These are phyloP conservation scores for Saksenaea oblongispora DNA, from an alignment of 371 early-diverging fungal species.

Conservation along the genomic window DNA sequence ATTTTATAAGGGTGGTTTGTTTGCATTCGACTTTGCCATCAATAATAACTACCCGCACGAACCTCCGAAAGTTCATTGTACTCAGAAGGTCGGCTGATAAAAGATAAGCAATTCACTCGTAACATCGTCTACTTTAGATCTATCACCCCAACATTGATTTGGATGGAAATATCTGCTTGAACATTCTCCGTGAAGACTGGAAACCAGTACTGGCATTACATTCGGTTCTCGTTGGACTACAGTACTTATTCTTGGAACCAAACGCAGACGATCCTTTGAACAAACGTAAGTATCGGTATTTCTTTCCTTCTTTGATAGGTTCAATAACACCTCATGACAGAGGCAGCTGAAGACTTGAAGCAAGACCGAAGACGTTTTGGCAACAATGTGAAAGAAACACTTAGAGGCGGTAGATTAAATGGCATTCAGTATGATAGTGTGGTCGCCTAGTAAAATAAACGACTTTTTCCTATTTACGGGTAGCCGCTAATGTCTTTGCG, in stretches of 20 bases:
- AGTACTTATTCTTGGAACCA: constrained; percentile 96
- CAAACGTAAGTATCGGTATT: constrained; percentile 61
- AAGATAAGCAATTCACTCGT: background rate
- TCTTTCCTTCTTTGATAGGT: background rate
- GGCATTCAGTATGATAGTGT: constrained; percentile 68
- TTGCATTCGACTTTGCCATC: constrained; percentile 90
- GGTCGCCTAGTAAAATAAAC: constrained; percentile 23
- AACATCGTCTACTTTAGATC: constrained; percentile 57
- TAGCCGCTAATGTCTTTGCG: no score
- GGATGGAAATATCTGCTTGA: constrained; percentile 98
- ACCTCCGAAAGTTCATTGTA: constrained; percentile 97
- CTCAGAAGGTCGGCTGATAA: constrained; percentile 72
- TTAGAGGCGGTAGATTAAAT: constrained; percentile 70
- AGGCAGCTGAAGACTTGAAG: constrained; percentile 78
- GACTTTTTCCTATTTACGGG: no score
- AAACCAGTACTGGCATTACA: constrained; percentile 98
- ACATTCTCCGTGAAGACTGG: constrained; percentile 99
- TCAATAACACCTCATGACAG: constrained; percentile 27
- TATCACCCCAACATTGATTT: constrained; percentile 99
- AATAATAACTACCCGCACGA: constrained; percentile 97
- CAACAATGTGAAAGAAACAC: constrained; percentile 61
- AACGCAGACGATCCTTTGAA: constrained; percentile 99
- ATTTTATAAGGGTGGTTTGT: constrained; percentile 93
- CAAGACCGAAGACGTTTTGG: constrained; percentile 66
- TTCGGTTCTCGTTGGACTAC: constrained; percentile 94